Base-by-base conservation (phyloP, 2,329 filamentous ascomycete species). In the Aspergillus novofumigatus region DNA sequence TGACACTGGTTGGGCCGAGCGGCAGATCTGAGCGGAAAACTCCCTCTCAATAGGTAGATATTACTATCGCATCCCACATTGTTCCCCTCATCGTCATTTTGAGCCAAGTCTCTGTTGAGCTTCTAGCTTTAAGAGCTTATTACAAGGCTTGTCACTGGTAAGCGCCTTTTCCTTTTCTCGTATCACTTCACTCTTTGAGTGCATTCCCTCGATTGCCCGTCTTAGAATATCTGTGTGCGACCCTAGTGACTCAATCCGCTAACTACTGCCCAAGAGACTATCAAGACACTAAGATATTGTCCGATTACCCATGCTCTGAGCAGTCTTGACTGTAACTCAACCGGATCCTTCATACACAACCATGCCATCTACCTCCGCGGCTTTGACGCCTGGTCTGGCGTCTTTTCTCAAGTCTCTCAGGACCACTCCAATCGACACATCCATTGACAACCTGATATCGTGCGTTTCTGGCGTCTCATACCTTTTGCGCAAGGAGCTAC, bases 371-470 rank as follows among this genome's bases (percentile, higher is more conserved):
- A 72, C 79, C n/a, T 77, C 78, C 55, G 75, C 77, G 64, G 79
- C 82, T 66, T 77, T 83, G 71, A 86, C 90, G 73, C 91, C 91
- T 47, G 88, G 87, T 65, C 79, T 97, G 62, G 84, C 87, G 49
- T 88, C 87, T 51, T 94, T 91, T 67, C 83, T 95, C 62, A 90
- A 89, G 69, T 88, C 88, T 11, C 81, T 96, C 61, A 93, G 91
- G 71, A 83, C 83, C 38, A 87, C 86, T 54, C 82, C 87, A 29
- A 83, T 94, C 54, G 92, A 96, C 65, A 85, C 88, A 45, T 92
- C 91, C 8, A 88, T 95, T 62, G 92, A 97, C 74, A 86, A 85
- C 62, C 83, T 96, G 60, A 86, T 93, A 65, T 90, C 90, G 91
- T 95, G 77, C 71, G 86, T 76, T 51, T 54, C 57, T 61, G 53